Conservation (phyloP, 768 basidiomycete genomes). For the Lactifluus subvellereus region DNA sequence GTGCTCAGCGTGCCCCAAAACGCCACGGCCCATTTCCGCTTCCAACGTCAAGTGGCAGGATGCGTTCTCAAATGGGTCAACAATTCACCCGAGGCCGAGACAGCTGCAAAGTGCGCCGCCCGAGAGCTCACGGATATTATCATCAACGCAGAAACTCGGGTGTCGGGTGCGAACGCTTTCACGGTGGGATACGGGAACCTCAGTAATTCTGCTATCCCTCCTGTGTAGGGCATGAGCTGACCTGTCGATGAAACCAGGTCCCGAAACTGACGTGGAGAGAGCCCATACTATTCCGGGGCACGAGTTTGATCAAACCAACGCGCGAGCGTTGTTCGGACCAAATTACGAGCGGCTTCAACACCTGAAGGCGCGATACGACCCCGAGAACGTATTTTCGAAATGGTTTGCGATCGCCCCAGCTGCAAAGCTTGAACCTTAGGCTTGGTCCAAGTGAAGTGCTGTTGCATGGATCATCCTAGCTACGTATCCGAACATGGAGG, state of each 20-base stretch:
- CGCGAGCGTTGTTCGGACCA: conserved; percentile 32
- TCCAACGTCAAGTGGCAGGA: neutral
- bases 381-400: conserved; percentile 32
- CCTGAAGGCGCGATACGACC: conserved; percentile 35
- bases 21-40: conserved; percentile 40
- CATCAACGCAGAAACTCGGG: neutral
- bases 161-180: neutral
- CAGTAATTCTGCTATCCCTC: neutral
- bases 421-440: neutral
- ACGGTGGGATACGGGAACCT: conserved; percentile 20
- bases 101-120: neutral
- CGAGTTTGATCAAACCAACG: conserved; percentile 13
- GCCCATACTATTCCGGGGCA: neutral
- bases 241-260: neutral
- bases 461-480: neutral
- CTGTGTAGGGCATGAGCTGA: too few species aligned
- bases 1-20: conserved; percentile 29
- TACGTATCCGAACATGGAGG: neutral
- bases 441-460: neutral
- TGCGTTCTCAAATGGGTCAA: neutral
- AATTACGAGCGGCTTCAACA: conserved; percentile 36
- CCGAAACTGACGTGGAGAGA: neutral
- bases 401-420: conserved; percentile 33
- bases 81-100: neutral
- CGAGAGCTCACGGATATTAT: conserved; percentile 4